These are phyloP conservation scores for Diplodia corticola DNA, from an alignment of 2,329 filamentous ascomycete genomes.

Conservation along the genomic window DNA sequence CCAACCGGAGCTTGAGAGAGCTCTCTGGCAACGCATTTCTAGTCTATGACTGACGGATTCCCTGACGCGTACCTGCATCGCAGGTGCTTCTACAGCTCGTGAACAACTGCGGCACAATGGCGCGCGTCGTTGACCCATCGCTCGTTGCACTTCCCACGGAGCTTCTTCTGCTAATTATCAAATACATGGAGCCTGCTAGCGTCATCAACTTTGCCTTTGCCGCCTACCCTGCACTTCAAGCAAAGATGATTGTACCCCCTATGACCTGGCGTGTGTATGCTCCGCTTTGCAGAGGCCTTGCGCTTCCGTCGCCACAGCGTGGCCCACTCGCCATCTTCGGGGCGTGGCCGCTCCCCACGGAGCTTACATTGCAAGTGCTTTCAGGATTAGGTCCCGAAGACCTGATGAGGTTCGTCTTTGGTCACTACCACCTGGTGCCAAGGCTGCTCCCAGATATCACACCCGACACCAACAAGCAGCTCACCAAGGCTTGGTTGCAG, in stretches of 20 bases:
- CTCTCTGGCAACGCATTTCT: not conserved
- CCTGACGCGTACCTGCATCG: not conserved
- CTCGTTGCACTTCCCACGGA: slow-evolving; percentile 45
- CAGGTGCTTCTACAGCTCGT: not conserved
- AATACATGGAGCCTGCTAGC: slow-evolving; percentile 41
- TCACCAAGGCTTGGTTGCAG: slow-evolving; percentile 18
- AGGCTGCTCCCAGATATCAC: not conserved
- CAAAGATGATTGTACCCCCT: slow-evolving; percentile 39
- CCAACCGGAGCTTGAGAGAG: not conserved
- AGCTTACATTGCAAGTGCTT: slow-evolving; percentile 40
- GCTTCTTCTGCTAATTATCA: slow-evolving; percentile 48
- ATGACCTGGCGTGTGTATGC: slow-evolving; percentile 26
- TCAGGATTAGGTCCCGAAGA: slow-evolving; percentile 32
- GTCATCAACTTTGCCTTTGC: slow-evolving; percentile 50
- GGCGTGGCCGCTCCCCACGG: slow-evolving; percentile 32
- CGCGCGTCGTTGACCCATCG: not conserved
- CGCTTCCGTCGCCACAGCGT: slow-evolving; percentile 1
- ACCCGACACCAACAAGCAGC: slow-evolving; percentile 12
- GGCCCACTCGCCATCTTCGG: slow-evolving; percentile 11
- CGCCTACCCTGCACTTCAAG: slow-evolving; percentile 46
- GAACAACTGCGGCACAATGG: not conserved
- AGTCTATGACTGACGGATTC: not conserved
- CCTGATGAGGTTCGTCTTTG: slow-evolving; percentile 35
- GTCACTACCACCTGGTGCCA: slow-evolving; percentile 11
- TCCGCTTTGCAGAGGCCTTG: slow-evolving; percentile 27